phyloP scores from a whole-genome alignment of 225 moss, liverwort and hornwort species.

The Asterella californica region DNA sequence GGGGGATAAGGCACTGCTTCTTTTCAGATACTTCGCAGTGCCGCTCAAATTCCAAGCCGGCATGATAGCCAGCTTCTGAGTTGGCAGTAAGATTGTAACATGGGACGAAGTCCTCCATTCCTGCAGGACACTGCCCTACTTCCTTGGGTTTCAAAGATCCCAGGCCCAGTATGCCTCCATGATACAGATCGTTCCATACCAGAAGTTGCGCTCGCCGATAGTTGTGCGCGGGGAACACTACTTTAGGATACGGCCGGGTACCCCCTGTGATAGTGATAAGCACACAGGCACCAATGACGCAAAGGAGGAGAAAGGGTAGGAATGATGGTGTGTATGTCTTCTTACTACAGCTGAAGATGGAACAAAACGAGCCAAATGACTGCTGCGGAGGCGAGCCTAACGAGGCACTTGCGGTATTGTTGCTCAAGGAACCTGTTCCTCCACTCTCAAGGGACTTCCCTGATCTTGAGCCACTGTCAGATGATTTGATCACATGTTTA shows the following conservation, averaged over 20 bases:
- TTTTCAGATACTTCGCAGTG: constrained; percentile 34
- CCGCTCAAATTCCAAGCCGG: constrained; percentile 32
- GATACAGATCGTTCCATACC: constrained; percentile 41
- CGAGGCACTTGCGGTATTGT: constrained; percentile 13
- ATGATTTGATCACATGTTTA: constrained; percentile 27
- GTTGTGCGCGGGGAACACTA: constrained; percentile 38
- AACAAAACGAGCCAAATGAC: constrained; percentile 5
- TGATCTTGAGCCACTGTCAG: constrained; percentile 30
- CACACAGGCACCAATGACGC: constrained; percentile 30
- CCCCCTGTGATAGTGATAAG: constrained; percentile 14
- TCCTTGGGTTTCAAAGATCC: constrained; percentile 38
- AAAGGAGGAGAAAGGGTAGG: constrained; percentile 31
- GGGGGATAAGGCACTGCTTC: constrained; percentile 34
- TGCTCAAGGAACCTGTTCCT: constrained; percentile 5
- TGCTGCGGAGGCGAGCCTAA: constrained; percentile 17
- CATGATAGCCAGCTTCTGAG: constrained; percentile 29
- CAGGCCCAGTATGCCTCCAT: constrained; percentile 45
- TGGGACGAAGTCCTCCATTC: constrained; percentile 43
- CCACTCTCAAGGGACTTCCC: constrained; percentile 34
- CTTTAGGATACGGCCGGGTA: constrained; percentile 17
- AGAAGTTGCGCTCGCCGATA: constrained; percentile 34
- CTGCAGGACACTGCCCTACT: constrained; percentile 32
- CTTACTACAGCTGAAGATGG: constrained; percentile 1
- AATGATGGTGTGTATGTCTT: constrained; percentile 2
- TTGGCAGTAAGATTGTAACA: constrained; percentile 41